phyloP scores from a whole-genome alignment of 2,329 filamentous ascomycete genomes.

The Gnomoniopsis sp. region DNA sequence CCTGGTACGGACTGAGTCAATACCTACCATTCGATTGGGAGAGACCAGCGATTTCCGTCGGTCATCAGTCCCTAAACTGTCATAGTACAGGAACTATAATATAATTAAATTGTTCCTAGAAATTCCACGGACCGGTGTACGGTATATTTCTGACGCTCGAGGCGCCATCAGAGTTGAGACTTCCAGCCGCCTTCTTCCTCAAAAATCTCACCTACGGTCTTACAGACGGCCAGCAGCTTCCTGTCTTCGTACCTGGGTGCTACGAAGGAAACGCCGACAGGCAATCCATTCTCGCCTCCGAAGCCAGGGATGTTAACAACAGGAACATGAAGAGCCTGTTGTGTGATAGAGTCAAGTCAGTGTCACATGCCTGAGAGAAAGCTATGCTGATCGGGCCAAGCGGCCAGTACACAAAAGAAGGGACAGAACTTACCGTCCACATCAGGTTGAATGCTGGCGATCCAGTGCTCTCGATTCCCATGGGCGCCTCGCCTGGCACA shows the following conservation, averaged over 20 bases:
- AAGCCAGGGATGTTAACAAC: slow-evolving; percentile 65
- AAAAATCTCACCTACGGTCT: slow-evolving; percentile 37
- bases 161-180: background rate
- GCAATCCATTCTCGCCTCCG: slow-evolving; percentile 51
- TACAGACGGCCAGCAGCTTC: slow-evolving; percentile 36
- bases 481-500: slow-evolving; percentile 56
- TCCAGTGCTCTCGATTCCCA: slow-evolving; percentile 52
- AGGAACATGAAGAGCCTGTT: slow-evolving; percentile 53
- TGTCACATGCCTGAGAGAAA: background rate
- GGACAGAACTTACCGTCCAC: slow-evolving; percentile 45
- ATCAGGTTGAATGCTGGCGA: slow-evolving; percentile 47
- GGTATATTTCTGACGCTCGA: background rate
- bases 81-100: no score
- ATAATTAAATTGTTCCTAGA: no score
- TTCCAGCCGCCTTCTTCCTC: slow-evolving; percentile 34
- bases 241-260: slow-evolving; percentile 42
- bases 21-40: no score
- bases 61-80: no score
- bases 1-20: no score
- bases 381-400: no score
- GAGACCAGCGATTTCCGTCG: no score
- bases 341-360: background rate
- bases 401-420: background rate
- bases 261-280: slow-evolving; percentile 55
- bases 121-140: background rate